Evolutionary conservation across 225 moss, liverwort and hornwort species (phyloP), one percentile per base, ranked within the genome.

Genomic region (Polytrichum formosum): DNA sequence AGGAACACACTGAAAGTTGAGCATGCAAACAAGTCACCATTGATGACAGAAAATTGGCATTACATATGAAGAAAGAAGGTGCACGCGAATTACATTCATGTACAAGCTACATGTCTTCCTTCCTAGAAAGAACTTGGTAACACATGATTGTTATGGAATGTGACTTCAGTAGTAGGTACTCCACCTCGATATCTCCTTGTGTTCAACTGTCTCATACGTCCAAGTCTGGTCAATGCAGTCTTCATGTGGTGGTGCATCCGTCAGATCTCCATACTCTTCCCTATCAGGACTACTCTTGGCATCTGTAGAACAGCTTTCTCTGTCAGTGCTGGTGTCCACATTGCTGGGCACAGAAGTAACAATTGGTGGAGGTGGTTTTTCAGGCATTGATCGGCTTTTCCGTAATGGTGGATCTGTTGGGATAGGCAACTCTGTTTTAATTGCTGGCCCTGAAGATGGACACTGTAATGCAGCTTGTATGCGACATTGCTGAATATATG

Each of bases 241-340:
- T 21, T 89, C 93, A 60, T 75, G 75, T 78, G 80, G 82, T 59
- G 85, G 85, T 21, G 87, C 88, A 73, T 90, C 96, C 31, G 90
- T 93, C 69, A 93, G 70, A 62, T 85, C 90, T 54, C 88, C 91
- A 60, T 90, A 93, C 60, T 94, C 86, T 6, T 91, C 90, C 68
- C 82, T 80, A 69, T 92, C 90, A n/a, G 98, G 98, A 76, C 94
- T 94, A 68, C 96, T 92, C 71, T 94, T 98, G 2, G 84, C 83
- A 84, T 94, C 94, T 54, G 90, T 92, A 8, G 88, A 56, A 55
- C 82, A 90, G 79, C 98, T 98, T 73, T 94, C 98, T 25, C 77
- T 82, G 69, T 87, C 90, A 64, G 84, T 85, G 83, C 92, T 94
- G 54, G 70, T 75, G 66, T 84, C 81, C 4, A 67, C 73, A 72